Base-by-base conservation (phyloP, 169 alveolate genomes). In the Neospora caninum region DNA sequence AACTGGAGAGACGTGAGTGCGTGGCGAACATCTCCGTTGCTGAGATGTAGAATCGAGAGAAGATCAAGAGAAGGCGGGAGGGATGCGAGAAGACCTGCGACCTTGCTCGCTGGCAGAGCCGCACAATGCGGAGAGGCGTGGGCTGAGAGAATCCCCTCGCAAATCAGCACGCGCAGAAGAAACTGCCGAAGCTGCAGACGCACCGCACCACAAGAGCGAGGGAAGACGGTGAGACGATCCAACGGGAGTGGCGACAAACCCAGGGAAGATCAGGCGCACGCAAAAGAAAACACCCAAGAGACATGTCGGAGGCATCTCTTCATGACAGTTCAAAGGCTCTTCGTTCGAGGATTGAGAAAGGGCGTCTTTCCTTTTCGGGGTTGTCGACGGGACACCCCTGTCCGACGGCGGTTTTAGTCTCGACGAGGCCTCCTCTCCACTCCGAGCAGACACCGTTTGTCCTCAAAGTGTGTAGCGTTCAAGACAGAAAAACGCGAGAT, bases 1-100 rank as follows among this genome's bases (percentile, higher is more conserved):
- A 82, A 82, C 89, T 82, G 89, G 10, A 82, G 67, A 16, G 89
- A 38, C 53, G 41, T 82, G 69, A 82, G 41, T 0, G 89, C 89
- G 38, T 82, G 89, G 4, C 89, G 27, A 9, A 82, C 67, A 67
- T 82, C 89, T 36, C 89, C 89, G 41, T 42, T 18, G 41, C 89
- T 42, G 43, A 42, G n/a, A 38, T 82, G 89, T 6, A 38, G 67
- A 42, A 82, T 82, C 39, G 89, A 13, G 18, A 16, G 69, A 9
- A 82, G 89, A 42, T 82, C 89, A 27, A 82, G 34, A 29, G 89
- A 38, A 1, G 89, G 64, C 64, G 88, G 88, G 34, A 82, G 69
- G n/a, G 54, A 0, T 31, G 89, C 89, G 31, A 42, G 41, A 34
- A 82, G 69, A 7, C n/a, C 67, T 39, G 53, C 34, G 25, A 31